Evolutionary conservation across 176 grass and related monocot genomes (phyloP).

Genomic region (Musa schizocarpa): DNA sequence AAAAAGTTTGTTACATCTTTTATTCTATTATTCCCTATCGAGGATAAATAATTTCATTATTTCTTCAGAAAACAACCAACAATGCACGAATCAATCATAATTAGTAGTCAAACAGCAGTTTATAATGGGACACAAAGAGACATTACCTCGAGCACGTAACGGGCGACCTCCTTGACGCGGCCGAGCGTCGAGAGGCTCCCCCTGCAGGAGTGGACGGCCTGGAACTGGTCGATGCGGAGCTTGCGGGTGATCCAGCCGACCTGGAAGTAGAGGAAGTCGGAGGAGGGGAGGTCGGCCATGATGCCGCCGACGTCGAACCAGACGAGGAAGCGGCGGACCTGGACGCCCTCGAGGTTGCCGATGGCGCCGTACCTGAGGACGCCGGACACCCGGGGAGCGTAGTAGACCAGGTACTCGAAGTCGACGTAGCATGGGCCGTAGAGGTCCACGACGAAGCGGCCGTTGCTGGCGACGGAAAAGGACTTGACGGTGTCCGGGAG

Average conservation of each 20-base stretch:
- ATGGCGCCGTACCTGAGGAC: slow-evolving; percentile 3
- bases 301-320: slow-evolving; percentile 3
- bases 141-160: slow-evolving; percentile 6
- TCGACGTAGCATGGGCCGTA: background rate
- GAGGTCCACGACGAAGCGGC: background rate
- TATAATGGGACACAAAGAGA: background rate
- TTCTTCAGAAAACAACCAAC: no score
- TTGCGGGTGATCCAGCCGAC: slow-evolving; percentile 54
- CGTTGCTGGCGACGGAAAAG: background rate
- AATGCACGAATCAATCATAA: no score
- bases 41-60: no score
- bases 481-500: slow-evolving; percentile 3
- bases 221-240: slow-evolving; percentile 46
- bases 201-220: slow-evolving; percentile 44
- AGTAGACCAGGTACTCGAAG: slow-evolving; percentile 2
- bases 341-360: background rate
- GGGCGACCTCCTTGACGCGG: slow-evolving; percentile 28
- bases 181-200: slow-evolving; percentile 25
- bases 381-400: background rate
- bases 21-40: no score
- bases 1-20: no score
- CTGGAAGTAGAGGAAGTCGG: slow-evolving; percentile 4
- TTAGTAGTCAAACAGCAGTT: no score
- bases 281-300: background rate
- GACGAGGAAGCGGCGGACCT: slow-evolving; percentile 1